Conservation (phyloP, 768 basidiomycete genomes). For the Termitomyces sp. region DNA sequence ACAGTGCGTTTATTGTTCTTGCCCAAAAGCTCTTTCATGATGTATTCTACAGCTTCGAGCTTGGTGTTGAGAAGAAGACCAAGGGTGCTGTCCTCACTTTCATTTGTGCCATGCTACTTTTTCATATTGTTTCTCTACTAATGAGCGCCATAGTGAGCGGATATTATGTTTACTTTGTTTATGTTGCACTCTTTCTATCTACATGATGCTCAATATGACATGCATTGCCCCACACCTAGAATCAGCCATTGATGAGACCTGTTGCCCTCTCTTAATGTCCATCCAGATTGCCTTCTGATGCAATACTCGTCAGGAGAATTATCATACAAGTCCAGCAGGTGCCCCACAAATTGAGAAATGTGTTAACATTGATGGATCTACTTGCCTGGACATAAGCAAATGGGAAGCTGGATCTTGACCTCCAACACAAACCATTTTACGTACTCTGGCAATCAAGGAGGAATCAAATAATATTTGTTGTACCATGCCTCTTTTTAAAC, state of each 20-base stretch:
- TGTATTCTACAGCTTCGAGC: conserved; percentile 74
- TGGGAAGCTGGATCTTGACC: no score
- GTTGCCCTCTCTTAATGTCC: neutral
- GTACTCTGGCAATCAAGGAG: no score
- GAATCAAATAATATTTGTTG: no score
- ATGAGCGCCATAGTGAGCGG: conserved; percentile 16
- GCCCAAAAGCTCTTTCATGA: neutral
- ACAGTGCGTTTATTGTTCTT: conserved; percentile 56
- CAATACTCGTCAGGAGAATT: no score
- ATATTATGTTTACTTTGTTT: conserved; percentile 15
- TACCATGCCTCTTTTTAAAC: neutral
- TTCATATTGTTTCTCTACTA: neutral
- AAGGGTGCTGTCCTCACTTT: conserved; percentile 95
- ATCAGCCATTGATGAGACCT: neutral
- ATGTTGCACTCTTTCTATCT: conserved; percentile 14
- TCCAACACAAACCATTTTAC: no score
- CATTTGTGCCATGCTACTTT: conserved; percentile 48
- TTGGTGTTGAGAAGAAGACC: conserved; percentile 99
- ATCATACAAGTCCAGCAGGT: no score
- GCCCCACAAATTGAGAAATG: neutral
- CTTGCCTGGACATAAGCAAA: neutral
- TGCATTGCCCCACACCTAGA: conserved; percentile 7
- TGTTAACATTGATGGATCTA: neutral
- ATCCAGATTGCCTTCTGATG: neutral
- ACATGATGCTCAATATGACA: conserved; percentile 20